Base-by-base conservation (phyloP, 306 rosid genomes). In the Geum urbanum region DNA sequence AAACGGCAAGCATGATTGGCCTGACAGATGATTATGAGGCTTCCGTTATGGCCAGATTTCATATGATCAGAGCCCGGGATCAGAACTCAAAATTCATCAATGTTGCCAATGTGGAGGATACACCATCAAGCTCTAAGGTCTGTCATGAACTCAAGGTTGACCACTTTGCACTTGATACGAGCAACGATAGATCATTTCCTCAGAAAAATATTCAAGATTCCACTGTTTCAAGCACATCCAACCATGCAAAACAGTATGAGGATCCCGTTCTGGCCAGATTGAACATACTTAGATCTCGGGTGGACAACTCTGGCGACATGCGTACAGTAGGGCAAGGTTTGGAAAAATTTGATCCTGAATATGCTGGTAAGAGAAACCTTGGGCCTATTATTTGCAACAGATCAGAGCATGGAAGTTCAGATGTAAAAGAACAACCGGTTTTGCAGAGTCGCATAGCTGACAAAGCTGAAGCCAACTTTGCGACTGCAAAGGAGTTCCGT, bases 11-110 rank as follows among this genome's bases (percentile, higher is more conserved):
- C 60, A 48, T 80, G 50, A 67, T 54, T 41, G 50, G 69, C 12
- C 63, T 59, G 57, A 63, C 71, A 41, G 76, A 74, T 61, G 82
- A 83, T 71, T 71, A 73, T 14, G 95, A 83, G 76, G 82, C 84
- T 83, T 89, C 92, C 44, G 83, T 85, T 61, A 69, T 79, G 88
- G 86, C 86, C 59, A 69, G 89, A 74, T 81, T 84, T 73, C 81
- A 22, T 62, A 74, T 82, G 79, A 70, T 87, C 27, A 74, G 77
- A 73, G 32, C 81, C 60, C 78, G 84, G 54, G 80, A 9, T 20
- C 84, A 80, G 58, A 69, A 75, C 47, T 77, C 74, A 2, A 56
- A 70, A 57, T 55, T 70, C 66, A 44, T 20, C 63, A 67, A 63
- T 54, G 57, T 32, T 24, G 76, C 51, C 59, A 32, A 5, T 49